Evolutionary conservation across 1,284 basidiomycete genomes (phyloP), one percentile per base, ranked within the genome.

Genomic region (Ustilago crameri): DNA sequence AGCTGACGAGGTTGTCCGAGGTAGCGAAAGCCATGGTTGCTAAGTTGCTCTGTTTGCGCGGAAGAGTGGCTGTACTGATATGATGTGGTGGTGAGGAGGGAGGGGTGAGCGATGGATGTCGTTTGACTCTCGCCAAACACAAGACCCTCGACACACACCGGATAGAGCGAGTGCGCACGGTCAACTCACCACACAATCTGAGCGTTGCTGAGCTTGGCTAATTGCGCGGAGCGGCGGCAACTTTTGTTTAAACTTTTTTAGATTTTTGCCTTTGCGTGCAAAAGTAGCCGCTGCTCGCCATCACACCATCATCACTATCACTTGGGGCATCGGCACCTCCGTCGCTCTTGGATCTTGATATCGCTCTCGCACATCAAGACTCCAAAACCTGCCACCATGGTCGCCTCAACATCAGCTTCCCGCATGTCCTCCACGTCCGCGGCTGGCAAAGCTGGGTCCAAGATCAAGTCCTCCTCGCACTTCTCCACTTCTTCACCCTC

Each of bases 1-100:
- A 27, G 65, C 68, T 60, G 49, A 65, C 58, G 34, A 65, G 23
- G 22, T 53, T 63, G 23, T 54, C 60, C 24, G 51, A 34, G 30
- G 35, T 35, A 41, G 9, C 27, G 51, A 54, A 43, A 20, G 59
- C 47, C 65, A 68, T 68, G n/a, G n/a, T 61, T 23, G 23, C 3
- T 26, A 24, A 34, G 40, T 20, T 7, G 22, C 14, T 35, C 32
- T 9, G 38, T 23, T 30, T 18, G 41, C 9, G 32, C 26, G 20
- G 7, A 4, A 30, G 43, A 17, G 22, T 8, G 32, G 12, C 5
- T 24, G 43, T 24, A n/a, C 12, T 42, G 35, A 14, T 18, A 30
- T 52, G 23, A 24, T 20, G 44, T 20, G 55, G 22, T 45, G 51
- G 40, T 30, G 46, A 34, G 32, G 38, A 37, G 30, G 40, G 30